Conservation (phyloP, 2,329 filamentous ascomycete species). For the Aspergillus oerlinghausenensis region DNA sequence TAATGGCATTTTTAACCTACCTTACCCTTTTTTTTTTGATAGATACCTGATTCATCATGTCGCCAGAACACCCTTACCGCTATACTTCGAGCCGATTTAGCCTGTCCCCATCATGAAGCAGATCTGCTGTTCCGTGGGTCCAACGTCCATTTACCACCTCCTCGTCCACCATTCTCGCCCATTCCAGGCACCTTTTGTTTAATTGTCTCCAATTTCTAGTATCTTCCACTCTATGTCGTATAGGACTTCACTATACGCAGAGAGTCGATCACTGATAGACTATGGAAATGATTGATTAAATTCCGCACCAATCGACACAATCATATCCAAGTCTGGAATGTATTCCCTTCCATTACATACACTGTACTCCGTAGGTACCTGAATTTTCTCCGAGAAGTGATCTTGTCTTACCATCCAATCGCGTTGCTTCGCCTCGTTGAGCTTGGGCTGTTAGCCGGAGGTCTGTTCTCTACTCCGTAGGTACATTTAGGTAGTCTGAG, state of each 20-base stretch:
- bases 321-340: neutral
- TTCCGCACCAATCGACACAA: neutral
- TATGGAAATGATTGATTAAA: neutral
- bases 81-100: neutral
- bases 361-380: neutral
- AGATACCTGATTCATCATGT: neutral
- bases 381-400: neutral
- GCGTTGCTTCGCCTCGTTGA: neutral
- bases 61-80: neutral
- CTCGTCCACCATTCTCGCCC: conserved; percentile 1
- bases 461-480: neutral
- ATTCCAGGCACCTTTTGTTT: neutral
- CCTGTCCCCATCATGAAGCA: conserved; percentile 1
- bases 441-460: neutral
- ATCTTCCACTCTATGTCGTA: neutral
- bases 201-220: neutral
- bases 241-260: neutral
- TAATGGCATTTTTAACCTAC: too few species aligned
- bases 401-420: neutral
- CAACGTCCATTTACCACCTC: neutral
- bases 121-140: conserved; percentile 10
- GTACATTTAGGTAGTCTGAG: neutral
- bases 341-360: neutral
- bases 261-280: neutral
- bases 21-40: neutral